A percentile compares a stretch with the other conserved stretches of the same genome.
These are phyloP conservation scores for Mycena olivaceomarginata DNA, from an alignment of 768 basidiomycete genomes.

Conservation along the genomic window DNA sequence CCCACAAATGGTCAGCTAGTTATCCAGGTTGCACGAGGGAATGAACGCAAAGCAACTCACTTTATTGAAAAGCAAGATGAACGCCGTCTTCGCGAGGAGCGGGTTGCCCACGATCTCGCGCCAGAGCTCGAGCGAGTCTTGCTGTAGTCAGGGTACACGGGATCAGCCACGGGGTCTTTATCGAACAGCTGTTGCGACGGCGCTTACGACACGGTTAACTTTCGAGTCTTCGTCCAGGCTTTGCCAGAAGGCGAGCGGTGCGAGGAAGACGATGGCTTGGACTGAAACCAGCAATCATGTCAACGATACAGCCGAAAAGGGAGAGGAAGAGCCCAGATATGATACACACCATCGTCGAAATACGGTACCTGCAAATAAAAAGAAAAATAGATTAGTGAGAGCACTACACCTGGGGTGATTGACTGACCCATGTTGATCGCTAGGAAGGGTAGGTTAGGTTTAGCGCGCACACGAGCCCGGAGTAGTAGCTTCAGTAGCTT, in stretches of 20 bases:
- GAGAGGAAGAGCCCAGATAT: not conserved
- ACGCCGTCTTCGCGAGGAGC: constrained; percentile 68
- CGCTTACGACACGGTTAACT: constrained; percentile 68
- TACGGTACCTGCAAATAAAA: constrained; percentile 64
- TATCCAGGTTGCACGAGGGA: not conserved
- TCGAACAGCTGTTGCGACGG: not conserved
- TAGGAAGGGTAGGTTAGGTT: constrained; percentile 5
- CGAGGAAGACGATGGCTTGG: constrained; percentile 77
- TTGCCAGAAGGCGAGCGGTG: constrained; percentile 74
- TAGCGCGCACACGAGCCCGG: not conserved
- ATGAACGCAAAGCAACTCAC: constrained; percentile 40
- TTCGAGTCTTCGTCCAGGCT: constrained; percentile 69
- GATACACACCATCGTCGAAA: constrained; percentile 68
- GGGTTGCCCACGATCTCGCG: constrained; percentile 69
- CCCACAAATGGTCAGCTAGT: too few relatives aligned
- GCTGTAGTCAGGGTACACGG: constrained; percentile 49
- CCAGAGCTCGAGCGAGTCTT: constrained; percentile 76
- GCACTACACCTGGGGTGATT: constrained; percentile 7
- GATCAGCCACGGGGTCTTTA: not conserved
- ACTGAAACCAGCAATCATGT: constrained; percentile 51
- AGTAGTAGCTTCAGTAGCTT: not conserved
- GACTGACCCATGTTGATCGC: constrained; percentile 44
- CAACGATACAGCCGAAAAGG: not conserved
- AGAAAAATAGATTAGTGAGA: constrained; percentile 13
- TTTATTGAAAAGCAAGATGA: constrained; percentile 77